Evolutionary conservation across 1,139 yeast genomes (phyloP), one percentile per base, ranked within the genome.

Genomic region (Magnusiomyces magnusii): DNA sequence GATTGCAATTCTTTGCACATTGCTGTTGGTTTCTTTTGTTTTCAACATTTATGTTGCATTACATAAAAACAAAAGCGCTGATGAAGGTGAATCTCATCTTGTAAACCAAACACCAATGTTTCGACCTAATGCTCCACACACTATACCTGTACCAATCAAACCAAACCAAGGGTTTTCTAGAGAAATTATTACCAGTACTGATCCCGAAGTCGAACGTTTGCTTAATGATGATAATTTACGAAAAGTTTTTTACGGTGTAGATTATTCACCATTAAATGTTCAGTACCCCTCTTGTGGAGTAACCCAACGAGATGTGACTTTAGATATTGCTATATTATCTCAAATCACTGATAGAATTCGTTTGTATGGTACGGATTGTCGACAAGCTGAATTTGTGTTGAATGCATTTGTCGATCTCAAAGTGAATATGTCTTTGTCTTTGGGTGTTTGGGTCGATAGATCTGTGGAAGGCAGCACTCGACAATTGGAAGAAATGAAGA

Each of bases 361-460:
- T 63, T 77, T 82, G 5, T 84, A 82, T 65, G 87, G 88, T 0
- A 80, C 84, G 63, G 87, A 83, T 61, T 86, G 92, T 64, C 71
- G 78, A 51, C 90, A 85, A 67, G 78, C 80, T 0, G 79, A 76
- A 21, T 69, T 72, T 51, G 79, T 84, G 19, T 69, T 86, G 54
- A 79, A 80, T 21, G 80, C 88, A 0, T 81, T 86, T n/a, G 71
- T 74, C 54, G 75, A 75, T 5, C 70, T 83, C 58, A 73, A 78
- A 25, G 68, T 85, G 49, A 78, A 84, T 63, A 76, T 85, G 77
- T 80, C 85, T 0, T 68, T 86, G 34, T 73, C 87, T 0, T 68
- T 85, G 67, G 91, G 91, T 0, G 80, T 86, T 1, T 83, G 87
- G 87, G 80, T 85, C 51, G 82, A 84, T 0, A 68, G 70, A 0